Evolutionary conservation across 2,329 filamentous ascomycete species (phyloP).

Genomic region (Fusarium verticillioides): DNA sequence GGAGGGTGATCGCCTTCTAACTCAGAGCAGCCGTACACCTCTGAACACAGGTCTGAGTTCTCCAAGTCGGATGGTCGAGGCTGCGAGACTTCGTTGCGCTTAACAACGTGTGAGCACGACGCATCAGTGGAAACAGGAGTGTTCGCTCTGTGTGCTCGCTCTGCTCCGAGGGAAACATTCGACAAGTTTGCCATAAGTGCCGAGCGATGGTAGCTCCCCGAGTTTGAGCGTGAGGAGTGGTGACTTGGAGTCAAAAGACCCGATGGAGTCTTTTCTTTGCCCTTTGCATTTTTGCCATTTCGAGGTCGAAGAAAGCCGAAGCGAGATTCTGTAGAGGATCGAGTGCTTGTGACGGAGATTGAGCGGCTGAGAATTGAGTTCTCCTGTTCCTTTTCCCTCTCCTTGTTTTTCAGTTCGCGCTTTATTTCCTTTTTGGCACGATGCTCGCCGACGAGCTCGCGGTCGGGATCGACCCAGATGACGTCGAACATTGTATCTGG

Average conservation of each 20-base stretch:
- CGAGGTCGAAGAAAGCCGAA: constrained; percentile 59
- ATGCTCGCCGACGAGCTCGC: constrained; percentile 64
- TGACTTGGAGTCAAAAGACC: constrained; percentile 42
- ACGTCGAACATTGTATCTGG: constrained; percentile 66
- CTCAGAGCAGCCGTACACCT: constrained; percentile 36
- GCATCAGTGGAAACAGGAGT: not conserved
- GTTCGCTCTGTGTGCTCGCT: not conserved
- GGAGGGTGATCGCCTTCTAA: constrained; percentile 18
- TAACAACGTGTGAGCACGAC: constrained; percentile 24
- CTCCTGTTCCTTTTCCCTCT: constrained; percentile 23
- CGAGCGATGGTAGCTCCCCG: constrained; percentile 40
- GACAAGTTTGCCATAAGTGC: constrained; percentile 24
- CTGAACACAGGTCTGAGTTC: constrained; percentile 21
- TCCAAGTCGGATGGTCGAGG: constrained; percentile 7
- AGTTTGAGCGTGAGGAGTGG: constrained; percentile 43
- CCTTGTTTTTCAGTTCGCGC: constrained; percentile 47
- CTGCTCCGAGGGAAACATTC: constrained; percentile 23
- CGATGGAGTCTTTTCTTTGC: constrained; percentile 37
- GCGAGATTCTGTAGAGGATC: constrained; percentile 53
- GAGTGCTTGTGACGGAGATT: constrained; percentile 57
- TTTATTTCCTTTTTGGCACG: constrained; percentile 59
- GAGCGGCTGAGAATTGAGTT: constrained; percentile 48
- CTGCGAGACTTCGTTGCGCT: constrained; percentile 24
- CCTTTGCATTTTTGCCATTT: constrained; percentile 39
- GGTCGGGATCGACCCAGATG: constrained; percentile 66